Percentiles rank a stretch among this genome's conserved stretches.
phyloP scores from a whole-genome alignment of 148 eudicot genomes.

The Dysphania ambrosioides region DNA sequence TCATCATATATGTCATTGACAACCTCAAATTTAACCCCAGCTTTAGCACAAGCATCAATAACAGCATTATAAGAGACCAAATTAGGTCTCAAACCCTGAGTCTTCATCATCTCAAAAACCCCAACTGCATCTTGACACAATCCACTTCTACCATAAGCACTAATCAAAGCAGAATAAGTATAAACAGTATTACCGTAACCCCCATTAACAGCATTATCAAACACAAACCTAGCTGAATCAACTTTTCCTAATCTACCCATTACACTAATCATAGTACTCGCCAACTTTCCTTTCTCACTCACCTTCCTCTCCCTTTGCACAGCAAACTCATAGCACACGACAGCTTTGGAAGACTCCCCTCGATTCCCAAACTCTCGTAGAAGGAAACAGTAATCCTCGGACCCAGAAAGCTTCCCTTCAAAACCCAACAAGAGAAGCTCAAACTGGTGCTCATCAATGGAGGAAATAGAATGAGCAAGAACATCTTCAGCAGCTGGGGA shows the following conservation, averaged over 20 bases:
- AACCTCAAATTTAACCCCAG: constrained; percentile 59
- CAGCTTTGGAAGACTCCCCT: constrained; percentile 54
- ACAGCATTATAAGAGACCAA: constrained; percentile 87
- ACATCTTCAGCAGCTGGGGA: constrained; percentile 53
- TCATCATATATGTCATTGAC: constrained; percentile 62
- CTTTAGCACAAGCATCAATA: constrained; percentile 95
- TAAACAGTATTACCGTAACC: constrained; percentile 94
- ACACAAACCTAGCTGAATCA: constrained; percentile 62
- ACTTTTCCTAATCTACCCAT: constrained; percentile 89
- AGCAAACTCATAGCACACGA: constrained; percentile 68
- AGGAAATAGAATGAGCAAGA: constrained; percentile 34
- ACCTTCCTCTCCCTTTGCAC: constrained; percentile 44
- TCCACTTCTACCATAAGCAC: constrained; percentile 86
- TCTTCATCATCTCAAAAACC: constrained; percentile 69
- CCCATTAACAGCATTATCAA: constrained; percentile 57
- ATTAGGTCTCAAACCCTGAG: constrained; percentile 75
- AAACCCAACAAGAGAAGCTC: constrained; percentile 39
- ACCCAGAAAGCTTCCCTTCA: constrained; percentile 47
- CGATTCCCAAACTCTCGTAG: constrained; percentile 80
- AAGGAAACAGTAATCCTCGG: constrained; percentile 75
- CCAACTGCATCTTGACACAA: constrained; percentile 62
- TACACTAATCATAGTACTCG: constrained; percentile 87
- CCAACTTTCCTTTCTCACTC: constrained; percentile 72
- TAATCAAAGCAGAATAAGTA: constrained; percentile 83
- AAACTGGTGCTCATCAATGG: constrained; percentile 26